Conservation (phyloP, 2,329 filamentous ascomycete species). For the Lecanoromycetidae sp. region DNA sequence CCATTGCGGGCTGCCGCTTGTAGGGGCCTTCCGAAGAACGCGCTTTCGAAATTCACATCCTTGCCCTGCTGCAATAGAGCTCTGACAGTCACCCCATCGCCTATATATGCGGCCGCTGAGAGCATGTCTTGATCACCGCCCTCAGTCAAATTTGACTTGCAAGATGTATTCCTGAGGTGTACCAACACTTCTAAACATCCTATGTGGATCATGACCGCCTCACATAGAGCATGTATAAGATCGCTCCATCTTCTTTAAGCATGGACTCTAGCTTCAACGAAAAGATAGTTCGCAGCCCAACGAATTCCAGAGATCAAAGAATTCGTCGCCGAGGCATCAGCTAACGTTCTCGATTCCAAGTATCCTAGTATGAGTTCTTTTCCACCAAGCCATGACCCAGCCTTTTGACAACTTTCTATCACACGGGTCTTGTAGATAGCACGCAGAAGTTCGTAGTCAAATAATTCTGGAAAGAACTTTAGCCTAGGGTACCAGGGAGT, state of each 20-base stretch:
- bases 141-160: no score
- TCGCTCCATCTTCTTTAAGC: background rate
- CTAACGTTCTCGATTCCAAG: background rate
- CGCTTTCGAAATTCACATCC: background rate
- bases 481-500: no score
- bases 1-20: background rate
- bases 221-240: background rate
- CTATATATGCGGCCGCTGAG: background rate
- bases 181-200: no score
- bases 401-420: background rate
- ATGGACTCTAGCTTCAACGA: background rate
- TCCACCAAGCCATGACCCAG: background rate
- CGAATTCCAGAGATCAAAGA: background rate
- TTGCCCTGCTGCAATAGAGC: background rate
- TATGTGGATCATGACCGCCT: background rate
- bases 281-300: background rate
- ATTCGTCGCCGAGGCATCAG: background rate
- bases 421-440: background rate
- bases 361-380: background rate
- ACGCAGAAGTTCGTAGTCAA: background rate
- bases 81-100: background rate
- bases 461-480: background rate
- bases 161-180: no score
- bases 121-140: background rate
- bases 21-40: background rate